Base-by-base conservation (phyloP, 2,329 filamentous ascomycete genomes). In the Metarhizium guizhouense region DNA sequence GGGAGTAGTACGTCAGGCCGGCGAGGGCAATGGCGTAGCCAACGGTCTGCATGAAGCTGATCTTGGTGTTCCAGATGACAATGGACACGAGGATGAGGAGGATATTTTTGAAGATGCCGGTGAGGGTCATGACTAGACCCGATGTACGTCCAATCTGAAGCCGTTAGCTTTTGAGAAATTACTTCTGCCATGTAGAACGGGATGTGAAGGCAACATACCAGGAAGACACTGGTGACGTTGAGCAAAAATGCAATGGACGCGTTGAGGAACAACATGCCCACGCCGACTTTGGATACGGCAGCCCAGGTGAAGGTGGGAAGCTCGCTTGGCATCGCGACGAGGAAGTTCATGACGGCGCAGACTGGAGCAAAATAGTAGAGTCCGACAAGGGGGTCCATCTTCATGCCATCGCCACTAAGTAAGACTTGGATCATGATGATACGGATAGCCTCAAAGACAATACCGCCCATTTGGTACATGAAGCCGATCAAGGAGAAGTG, bases 301-400 rank as follows among this genome's bases (percentile, higher is more conserved):
- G 74, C 79, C 72, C 85, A 77, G 50, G 82, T 78, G 72, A 95
- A 83, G 42, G 68, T 75, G 40, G 82, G 82, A 2, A 87, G 69
- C 72, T 95, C 89, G n/a, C 83, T 76, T 62, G 87, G 75, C 56
- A 89, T 68, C 58, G 86, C 83, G 38, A 90, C 83, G 42, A 86
- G 63, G 55, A 86, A 76, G 73, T 95, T 95, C 84, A 91, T 90
- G 64, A 86, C 72, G 51, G 88, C 87, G 72, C 90, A 95, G 51
- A 90, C 85, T 5, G 90, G 90, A 0, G 90, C 90, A 67, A 90
- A 95, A 77, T 95, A 95, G 79, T 95, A 95, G 25, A 95, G 80
- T 36, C 88, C 90, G 59, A 94, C 89, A 40, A 95, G 80, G 40
- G 90, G 89, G 66, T 94, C 88, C 90, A 95, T 94, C 76, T 89